Evolutionary conservation across 2,329 filamentous ascomycete genomes (phyloP).

Genomic region (Orbilia oligospora): DNA sequence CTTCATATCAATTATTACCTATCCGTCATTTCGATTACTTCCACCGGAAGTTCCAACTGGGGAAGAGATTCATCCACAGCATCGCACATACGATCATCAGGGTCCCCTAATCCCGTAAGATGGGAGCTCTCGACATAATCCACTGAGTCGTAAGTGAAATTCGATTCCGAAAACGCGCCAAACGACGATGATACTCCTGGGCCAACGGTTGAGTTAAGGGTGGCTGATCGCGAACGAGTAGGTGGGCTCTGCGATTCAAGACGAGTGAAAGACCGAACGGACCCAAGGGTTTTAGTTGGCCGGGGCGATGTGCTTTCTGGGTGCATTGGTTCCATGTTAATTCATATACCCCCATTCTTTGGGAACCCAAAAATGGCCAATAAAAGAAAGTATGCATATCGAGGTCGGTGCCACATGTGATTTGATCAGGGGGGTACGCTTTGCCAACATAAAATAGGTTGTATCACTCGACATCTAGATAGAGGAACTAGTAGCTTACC

Average conservation of each 20-base stretch:
- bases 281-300: conserved; percentile 68
- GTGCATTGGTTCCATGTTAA: conserved; percentile 17
- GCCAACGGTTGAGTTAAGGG: conserved; percentile 61
- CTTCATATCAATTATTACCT: conserved; percentile 72
- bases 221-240: conserved; percentile 47
- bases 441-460: not conserved
- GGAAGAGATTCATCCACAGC: conserved; percentile 65
- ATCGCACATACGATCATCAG: conserved; percentile 32
- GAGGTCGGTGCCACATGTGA: conserved; percentile 68
- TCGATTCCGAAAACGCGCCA: conserved; percentile 44
- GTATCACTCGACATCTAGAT: not conserved
- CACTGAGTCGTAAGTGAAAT: conserved; percentile 42
- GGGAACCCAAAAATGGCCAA: not conserved
- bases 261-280: conserved; percentile 69
- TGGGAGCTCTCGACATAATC: conserved; percentile 41
- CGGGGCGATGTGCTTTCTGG: conserved; percentile 42
- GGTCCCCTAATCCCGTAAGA: not conserved
- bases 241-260: conserved; percentile 66
- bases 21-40: conserved; percentile 90
- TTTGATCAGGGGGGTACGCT: conserved; percentile 66
- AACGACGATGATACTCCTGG: conserved; percentile 43
- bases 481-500: conserved; percentile 32
- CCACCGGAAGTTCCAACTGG: conserved; percentile 91
- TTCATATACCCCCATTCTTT: not conserved
- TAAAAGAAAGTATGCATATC: conserved; percentile 67